These are phyloP conservation scores for Penstemon eatonii DNA, from an alignment of 257 asterid species.

Conservation along the genomic window DNA sequence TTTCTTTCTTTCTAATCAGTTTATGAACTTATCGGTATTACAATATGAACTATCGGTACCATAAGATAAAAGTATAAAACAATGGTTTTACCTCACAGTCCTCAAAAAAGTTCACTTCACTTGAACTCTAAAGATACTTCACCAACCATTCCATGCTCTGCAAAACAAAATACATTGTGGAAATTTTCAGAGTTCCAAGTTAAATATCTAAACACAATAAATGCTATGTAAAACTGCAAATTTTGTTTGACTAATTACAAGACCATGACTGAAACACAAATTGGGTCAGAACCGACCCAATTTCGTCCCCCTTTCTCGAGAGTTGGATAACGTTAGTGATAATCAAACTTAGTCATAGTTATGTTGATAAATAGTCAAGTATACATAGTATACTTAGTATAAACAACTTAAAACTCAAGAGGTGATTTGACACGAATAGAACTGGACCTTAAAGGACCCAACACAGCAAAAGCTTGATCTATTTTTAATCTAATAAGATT, in stretches of 20 bases:
- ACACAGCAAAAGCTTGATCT: too few relatives aligned
- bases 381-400: too few relatives aligned
- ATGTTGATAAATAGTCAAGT: too few relatives aligned
- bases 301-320: too few relatives aligned
- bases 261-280: background rate
- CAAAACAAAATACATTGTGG: slow-evolving; percentile 30
- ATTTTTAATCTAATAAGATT: too few relatives aligned
- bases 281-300: too few relatives aligned
- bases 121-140: slow-evolving; percentile 51
- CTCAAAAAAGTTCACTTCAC: slow-evolving; percentile 27
- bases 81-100: slow-evolving; percentile 32
- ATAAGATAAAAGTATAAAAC: slow-evolving; percentile 30
- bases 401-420: too few relatives aligned
- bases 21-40: background rate
- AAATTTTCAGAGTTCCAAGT: background rate
- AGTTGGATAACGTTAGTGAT: too few relatives aligned
- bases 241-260: background rate
- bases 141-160: slow-evolving; percentile 92
- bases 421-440: too few relatives aligned
- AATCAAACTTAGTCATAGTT: too few relatives aligned
- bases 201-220: slow-evolving; percentile 3
- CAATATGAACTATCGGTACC: slow-evolving; percentile 20
- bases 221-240: slow-evolving; percentile 7
- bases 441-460: too few relatives aligned
- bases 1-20: background rate